Base-by-base conservation (phyloP, 176 grass and related monocot genomes). In the Rhynchospora pubera region DNA sequence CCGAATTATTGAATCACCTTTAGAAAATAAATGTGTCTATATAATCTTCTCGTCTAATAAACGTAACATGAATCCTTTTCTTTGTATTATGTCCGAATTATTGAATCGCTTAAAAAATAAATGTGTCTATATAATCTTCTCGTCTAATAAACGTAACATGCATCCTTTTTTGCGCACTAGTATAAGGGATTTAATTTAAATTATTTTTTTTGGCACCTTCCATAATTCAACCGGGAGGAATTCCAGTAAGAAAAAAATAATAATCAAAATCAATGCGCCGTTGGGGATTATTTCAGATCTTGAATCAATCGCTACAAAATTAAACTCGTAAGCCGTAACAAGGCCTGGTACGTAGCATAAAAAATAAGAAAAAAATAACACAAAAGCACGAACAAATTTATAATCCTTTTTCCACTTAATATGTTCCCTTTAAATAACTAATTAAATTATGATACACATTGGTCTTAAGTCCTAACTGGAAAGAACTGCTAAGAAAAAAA, bases 391-490 rank as follows among this genome's bases (percentile, higher is more conserved):
- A 28, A 55, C 72, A 10, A 16, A 16, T 53, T 76, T 23, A 55
- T 28, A 64, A 21, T 57, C 34, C 13, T 65, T 50, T 51, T 16
- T 24, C 60, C 34, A 68, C 42, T 51, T 59, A 83, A 84, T 42
- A 84, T 23, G 82, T n/a, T 59, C 67, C 77, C 30, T 12, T 65
- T 57, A 70, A 85, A 48, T 18, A 61, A 48, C 62, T 47, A 24
- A 12, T 39, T 24, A 85, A 71, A 80, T 79, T 82, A 82, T 82
- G 66, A 82, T 82, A 66, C 79, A 82, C 59, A 82, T 80, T 6
- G 44, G 61, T 58, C 21, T 21, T 82, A 85, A 70, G 69, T 52
- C 5, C 59, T 6, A 62, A 72, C 47, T 12, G 6, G 21, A 66
- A 42, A 34, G 7, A 79, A 62, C 5, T 56, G 16, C 15, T 48